These are phyloP conservation scores for Echinochloa phyllopogon DNA, from an alignment of 176 grass and related monocot species.

Conservation along the genomic window DNA sequence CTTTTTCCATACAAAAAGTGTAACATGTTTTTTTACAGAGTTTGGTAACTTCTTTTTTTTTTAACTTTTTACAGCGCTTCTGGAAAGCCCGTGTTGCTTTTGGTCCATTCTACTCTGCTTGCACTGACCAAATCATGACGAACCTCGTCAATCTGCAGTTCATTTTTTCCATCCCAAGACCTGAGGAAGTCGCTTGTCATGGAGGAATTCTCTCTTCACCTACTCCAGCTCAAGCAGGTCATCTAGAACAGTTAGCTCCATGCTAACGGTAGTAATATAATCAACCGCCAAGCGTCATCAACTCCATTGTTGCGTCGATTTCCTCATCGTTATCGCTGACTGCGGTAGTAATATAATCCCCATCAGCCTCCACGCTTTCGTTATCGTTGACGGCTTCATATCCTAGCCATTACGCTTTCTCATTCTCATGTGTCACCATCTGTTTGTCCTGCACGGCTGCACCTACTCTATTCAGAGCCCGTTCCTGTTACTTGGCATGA, in stretches of 20 bases:
- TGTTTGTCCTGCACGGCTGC: background rate
- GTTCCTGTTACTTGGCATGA: constrained; percentile 11
- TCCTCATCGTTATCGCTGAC: constrained; percentile 24
- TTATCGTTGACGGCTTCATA: constrained; percentile 34
- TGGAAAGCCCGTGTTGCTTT: background rate
- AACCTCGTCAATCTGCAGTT: background rate
- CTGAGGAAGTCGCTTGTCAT: constrained; percentile 22
- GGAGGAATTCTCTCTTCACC: constrained; percentile 3
- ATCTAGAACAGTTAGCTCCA: constrained; percentile 36
- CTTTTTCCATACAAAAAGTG: background rate
- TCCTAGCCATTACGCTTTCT: background rate
- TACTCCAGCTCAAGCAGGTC: constrained; percentile 29
- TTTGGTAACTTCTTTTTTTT: background rate
- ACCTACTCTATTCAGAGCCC: background rate
- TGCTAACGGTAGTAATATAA: background rate
- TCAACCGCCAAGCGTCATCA: constrained; percentile 7
- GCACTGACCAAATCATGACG: background rate
- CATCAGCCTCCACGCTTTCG: background rate
- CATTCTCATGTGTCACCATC: constrained; percentile 2
- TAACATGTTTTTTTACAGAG: constrained; percentile 1
- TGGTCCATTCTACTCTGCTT: background rate
- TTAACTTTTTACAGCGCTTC: background rate
- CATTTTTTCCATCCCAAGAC: constrained; percentile 30
- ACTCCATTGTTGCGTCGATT: background rate
- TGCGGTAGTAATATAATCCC: background rate